A percentile compares a stretch with the other conserved stretches of the same genome.
Conservation (phyloP, 2,329 filamentous ascomycete genomes). For the Calonectria pauciramosa region DNA sequence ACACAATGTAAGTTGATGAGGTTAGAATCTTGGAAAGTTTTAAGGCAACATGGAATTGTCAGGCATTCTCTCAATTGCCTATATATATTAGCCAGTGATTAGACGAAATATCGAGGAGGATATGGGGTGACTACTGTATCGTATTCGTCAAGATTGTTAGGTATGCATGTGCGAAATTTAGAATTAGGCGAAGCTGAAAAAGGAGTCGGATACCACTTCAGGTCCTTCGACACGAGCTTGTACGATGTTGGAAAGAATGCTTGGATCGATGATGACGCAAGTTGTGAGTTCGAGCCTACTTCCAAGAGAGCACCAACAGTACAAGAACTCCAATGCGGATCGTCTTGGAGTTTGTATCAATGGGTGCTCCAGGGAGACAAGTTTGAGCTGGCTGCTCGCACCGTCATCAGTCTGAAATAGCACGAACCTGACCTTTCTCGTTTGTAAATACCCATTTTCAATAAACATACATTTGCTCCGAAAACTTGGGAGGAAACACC, state of each 20-base stretch:
- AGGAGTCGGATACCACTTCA: not conserved
- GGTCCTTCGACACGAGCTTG: not conserved
- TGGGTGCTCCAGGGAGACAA: no score
- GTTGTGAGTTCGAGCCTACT: not conserved
- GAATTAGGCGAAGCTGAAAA: not conserved
- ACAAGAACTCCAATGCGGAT: not conserved
- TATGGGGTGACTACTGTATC: not conserved
- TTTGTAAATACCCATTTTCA: no score
- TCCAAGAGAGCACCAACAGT: not conserved
- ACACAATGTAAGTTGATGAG: not conserved
- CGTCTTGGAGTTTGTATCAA: not conserved
- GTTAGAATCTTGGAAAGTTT: not conserved
- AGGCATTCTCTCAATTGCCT: not conserved
- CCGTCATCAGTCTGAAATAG: no score
- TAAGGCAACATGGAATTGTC: not conserved
- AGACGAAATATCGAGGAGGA: not conserved
- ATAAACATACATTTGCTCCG: not conserved
- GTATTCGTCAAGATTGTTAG: not conserved
- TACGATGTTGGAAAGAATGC: not conserved
- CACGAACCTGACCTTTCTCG: no score
- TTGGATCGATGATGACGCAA: not conserved
- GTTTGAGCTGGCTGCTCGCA: no score
- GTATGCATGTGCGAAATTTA: not conserved
- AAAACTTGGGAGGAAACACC: not conserved
- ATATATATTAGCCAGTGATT: not conserved